These are phyloP conservation scores for Peniophora sp. DNA, from an alignment of 1,284 basidiomycete genomes.

Conservation along the genomic window DNA sequence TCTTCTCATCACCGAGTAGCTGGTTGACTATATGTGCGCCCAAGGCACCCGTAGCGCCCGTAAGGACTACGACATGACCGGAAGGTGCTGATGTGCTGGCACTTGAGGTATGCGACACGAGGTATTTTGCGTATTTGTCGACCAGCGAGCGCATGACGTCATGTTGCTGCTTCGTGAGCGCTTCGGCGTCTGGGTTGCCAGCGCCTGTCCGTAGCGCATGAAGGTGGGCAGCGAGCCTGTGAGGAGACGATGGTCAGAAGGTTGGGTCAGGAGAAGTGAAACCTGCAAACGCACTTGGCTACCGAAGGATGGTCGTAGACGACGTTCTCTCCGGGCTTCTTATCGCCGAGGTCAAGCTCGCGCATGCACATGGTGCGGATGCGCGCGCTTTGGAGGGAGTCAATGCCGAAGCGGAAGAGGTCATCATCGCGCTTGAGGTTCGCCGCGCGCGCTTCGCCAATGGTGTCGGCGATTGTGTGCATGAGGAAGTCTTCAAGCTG, in stretches of 20 bases:
- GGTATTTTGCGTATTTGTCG: conserved; percentile 18
- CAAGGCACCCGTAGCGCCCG: conserved; percentile 55
- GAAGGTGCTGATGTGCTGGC: background rate
- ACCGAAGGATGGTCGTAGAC: conserved; percentile 38
- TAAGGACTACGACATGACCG: conserved; percentile 27
- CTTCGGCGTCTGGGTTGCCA: conserved; percentile 9
- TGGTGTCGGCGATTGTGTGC: conserved; percentile 24
- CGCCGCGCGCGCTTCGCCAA: conserved; percentile 22
- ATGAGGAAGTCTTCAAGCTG: conserved; percentile 32
- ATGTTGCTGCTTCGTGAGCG: conserved; percentile 14
- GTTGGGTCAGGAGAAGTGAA: background rate
- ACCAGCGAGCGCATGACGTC: conserved; percentile 33
- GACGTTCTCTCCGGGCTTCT: conserved; percentile 16
- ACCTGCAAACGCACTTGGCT: conserved; percentile 18
- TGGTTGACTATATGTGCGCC: conserved; percentile 50
- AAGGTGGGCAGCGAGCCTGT: conserved; percentile 13
- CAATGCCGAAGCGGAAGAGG: conserved; percentile 40
- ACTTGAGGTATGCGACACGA: background rate
- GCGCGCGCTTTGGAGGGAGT: conserved; percentile 48
- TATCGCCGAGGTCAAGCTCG: conserved; percentile 28
- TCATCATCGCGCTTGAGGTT: conserved; percentile 22
- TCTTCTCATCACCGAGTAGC: conserved; percentile 27
- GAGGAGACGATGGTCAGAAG: background rate
- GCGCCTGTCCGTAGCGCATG: conserved; percentile 20
- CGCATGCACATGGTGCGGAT: conserved; percentile 44